phyloP scores from a whole-genome alignment of 2,329 filamentous ascomycete species.

The Sporothrix mexicana region DNA sequence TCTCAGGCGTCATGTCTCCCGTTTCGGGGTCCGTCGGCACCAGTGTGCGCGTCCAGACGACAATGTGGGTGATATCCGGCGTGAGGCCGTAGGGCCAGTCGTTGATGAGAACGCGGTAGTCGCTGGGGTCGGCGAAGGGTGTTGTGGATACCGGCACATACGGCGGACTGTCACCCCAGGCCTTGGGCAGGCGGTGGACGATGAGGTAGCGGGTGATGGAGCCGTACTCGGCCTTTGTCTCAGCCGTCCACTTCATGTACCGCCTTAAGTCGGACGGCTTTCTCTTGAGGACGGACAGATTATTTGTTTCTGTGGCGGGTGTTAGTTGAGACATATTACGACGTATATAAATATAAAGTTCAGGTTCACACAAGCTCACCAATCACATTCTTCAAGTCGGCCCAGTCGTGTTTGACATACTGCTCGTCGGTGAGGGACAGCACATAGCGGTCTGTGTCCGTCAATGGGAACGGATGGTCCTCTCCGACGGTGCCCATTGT shows the following conservation, averaged over 20 bases:
- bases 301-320: conserved; percentile 49
- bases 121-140: conserved; percentile 60
- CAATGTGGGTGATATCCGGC: conserved; percentile 73
- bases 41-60: conserved; percentile 87
- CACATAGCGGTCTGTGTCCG: conserved; percentile 63
- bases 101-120: conserved; percentile 77
- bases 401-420: conserved; percentile 75
- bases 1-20: conserved; percentile 73
- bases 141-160: conserved; percentile 57
- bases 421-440: conserved; percentile 70
- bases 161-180: conserved; percentile 66
- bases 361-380: conserved; percentile 49
- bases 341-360: background rate
- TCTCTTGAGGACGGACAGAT: conserved; percentile 77
- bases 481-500: conserved; percentile 39
- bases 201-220: conserved; percentile 81
- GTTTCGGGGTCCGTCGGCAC: conserved; percentile 73
- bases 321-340: background rate
- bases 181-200: conserved; percentile 67
- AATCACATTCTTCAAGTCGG: conserved; percentile 71
- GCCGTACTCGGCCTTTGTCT: conserved; percentile 74
- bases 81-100: conserved; percentile 91
- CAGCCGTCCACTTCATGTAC: conserved; percentile 78
- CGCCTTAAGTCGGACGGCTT: conserved; percentile 78
- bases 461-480: conserved; percentile 63